Conservation (phyloP, 352 stramenopile species). For the Globisporangium orthogonon region DNA sequence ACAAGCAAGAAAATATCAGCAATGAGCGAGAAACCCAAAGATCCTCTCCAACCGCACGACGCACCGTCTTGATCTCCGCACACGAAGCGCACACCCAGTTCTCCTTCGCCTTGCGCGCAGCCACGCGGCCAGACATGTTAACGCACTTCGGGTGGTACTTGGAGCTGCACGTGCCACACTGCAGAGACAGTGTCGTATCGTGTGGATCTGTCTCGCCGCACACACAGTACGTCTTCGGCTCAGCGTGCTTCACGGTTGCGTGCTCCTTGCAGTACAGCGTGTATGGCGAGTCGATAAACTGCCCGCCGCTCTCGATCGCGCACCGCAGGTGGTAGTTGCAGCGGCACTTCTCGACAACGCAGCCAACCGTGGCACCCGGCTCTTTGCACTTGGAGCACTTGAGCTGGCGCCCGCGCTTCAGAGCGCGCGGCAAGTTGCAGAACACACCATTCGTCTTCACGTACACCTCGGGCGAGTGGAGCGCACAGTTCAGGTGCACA, state of each 20-base stretch:
- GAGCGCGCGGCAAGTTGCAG: conserved; percentile 65
- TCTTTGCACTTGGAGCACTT: conserved; percentile 65
- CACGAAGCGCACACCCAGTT: conserved; percentile 32
- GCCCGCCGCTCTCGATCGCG: conserved; percentile 57
- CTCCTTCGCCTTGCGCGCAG: conserved; percentile 45
- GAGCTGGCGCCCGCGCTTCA: conserved; percentile 75
- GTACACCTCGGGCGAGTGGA: conserved; percentile 79
- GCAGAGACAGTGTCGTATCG: conserved; percentile 43
- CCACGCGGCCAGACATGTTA: conserved; percentile 71
- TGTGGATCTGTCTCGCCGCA: conserved; percentile 38
- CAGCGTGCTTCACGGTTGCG: conserved; percentile 29
- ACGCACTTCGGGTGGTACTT: conserved; percentile 79
- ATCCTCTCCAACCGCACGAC: background rate
- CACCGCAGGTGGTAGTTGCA: conserved; percentile 79
- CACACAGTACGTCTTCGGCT: conserved; percentile 33
- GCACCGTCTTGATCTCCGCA: conserved; percentile 17
- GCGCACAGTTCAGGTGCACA: conserved; percentile 77
- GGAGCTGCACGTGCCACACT: conserved; percentile 53
- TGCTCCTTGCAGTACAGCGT: conserved; percentile 70
- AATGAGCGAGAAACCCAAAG: background rate
- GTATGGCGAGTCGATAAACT: conserved; percentile 72
- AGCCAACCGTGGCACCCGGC: conserved; percentile 67
- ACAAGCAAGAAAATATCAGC: background rate
- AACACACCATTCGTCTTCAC: conserved; percentile 78
- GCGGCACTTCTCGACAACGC: conserved; percentile 68